phyloP scores from a whole-genome alignment of 2,329 filamentous ascomycete genomes.

The Aspergillus floridensis region DNA sequence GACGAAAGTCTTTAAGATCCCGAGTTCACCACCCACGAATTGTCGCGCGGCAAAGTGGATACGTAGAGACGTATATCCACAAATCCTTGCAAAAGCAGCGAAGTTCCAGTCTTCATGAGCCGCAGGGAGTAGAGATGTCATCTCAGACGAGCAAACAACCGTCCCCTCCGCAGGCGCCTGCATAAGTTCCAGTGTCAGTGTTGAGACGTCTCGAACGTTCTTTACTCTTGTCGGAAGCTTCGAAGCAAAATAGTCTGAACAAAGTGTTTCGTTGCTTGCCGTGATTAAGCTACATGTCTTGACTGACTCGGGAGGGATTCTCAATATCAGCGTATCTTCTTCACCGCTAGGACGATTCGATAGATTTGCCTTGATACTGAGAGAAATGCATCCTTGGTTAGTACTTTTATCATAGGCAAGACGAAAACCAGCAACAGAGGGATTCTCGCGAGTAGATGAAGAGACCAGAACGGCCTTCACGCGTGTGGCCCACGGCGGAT shows the following conservation, averaged over 20 bases:
- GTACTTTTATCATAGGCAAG: conserved; percentile 16
- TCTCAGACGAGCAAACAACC: conserved; percentile 17
- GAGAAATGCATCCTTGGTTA: conserved; percentile 19
- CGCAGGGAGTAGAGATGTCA: conserved; percentile 13
- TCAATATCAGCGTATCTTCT: conserved; percentile 17
- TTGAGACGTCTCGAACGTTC: conserved; percentile 17
- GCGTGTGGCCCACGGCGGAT: conserved; percentile 10
- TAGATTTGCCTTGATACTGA: conserved; percentile 14
- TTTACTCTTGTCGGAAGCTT: conserved; percentile 11
- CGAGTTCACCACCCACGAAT: conserved; percentile 16
- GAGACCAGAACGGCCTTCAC: conserved; percentile 18
- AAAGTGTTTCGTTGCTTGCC: conserved; percentile 16
- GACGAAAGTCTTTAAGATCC: conserved; percentile 13
- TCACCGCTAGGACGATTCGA: conserved; percentile 12
- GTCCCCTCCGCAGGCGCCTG: conserved; percentile 6
- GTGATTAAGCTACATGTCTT: conserved; percentile 13
- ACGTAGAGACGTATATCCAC: conserved; percentile 16
- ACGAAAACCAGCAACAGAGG: conserved; percentile 15
- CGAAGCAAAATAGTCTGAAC: conserved; percentile 12
- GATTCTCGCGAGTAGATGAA: conserved; percentile 12
- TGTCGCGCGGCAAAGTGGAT: conserved; percentile 18
- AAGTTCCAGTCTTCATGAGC: conserved; percentile 11
- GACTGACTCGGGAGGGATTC: conserved; percentile 15
- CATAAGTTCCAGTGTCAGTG: conserved; percentile 13
- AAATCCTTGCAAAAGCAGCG: conserved; percentile 17